These are phyloP conservation scores for Wickerhamomyces ciferrii DNA, from an alignment of 805 yeast genomes.

Conservation along the genomic window DNA sequence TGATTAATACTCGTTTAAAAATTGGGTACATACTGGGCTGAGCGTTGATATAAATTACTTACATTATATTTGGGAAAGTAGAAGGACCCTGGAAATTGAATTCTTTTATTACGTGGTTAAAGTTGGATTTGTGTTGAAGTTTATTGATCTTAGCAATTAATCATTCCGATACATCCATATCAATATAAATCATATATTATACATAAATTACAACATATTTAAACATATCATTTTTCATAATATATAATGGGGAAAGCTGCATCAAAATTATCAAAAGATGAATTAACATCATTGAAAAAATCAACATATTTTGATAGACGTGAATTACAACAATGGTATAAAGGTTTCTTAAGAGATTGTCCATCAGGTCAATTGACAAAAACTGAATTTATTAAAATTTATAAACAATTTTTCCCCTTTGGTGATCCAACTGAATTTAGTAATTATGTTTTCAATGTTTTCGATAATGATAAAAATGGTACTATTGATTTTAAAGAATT, in stretches of 20 bases:
- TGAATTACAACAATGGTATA: conserved; percentile 97
- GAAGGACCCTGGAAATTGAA: no score
- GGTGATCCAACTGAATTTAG: conserved; percentile 95
- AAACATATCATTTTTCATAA: no score
- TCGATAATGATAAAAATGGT: conserved; percentile 78
- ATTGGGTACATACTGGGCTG: no score
- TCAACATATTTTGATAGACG: conserved; percentile 90
- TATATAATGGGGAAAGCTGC: conserved; percentile 85
- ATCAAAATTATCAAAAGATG: conserved; percentile 88
- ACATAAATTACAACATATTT: not conserved
- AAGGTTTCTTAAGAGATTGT: conserved; percentile 91
- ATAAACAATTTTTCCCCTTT: conserved; percentile 96
- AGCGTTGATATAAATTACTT: no score
- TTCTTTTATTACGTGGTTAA: no score
- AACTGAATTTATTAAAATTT: conserved; percentile 85
- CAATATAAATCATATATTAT: no score
- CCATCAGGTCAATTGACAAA: conserved; percentile 84
- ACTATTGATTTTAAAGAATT: conserved; percentile 89
- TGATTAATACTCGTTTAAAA: no score
- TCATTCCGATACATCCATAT: no score
- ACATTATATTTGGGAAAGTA: no score
- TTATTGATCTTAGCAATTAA: no score
- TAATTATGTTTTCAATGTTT: conserved; percentile 79
- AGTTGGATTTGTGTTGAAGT: no score
- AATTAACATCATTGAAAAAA: conserved; percentile 71